Percentiles rank a stretch among this genome's conserved stretches.
phyloP scores from a whole-genome alignment of 208 protist species.

The Cochliopodium minus region DNA sequence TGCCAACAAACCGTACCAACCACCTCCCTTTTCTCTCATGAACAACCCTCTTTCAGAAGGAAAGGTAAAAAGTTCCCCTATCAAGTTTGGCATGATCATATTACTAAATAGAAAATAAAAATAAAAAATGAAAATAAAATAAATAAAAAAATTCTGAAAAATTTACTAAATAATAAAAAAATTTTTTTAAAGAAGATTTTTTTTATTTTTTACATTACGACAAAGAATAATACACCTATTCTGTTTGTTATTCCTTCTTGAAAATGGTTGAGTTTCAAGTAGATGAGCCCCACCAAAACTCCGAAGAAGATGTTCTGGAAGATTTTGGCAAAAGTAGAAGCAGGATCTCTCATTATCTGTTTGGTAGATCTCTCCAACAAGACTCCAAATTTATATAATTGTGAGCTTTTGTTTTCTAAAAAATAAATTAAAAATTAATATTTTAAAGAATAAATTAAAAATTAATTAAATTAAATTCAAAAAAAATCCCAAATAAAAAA shows the following conservation, averaged over 20 bases:
- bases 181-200: not conserved
- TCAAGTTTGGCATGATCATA: no score
- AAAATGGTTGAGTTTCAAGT: not conserved
- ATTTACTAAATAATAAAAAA: no score
- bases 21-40: slow-evolving; percentile 58
- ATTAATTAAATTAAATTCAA: no score
- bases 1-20: slow-evolving; percentile 54
- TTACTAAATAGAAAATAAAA: no score
- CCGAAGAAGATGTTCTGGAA: not conserved
- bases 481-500: no score
- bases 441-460: no score
- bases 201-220: not conserved
- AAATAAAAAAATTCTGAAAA: no score
- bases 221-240: slow-evolving; percentile 4
- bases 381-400: not conserved
- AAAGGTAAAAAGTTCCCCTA: no score
- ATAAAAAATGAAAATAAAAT: no score
- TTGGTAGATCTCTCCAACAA: not conserved
- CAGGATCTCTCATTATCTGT: not conserved
- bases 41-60: slow-evolving; percentile 47
- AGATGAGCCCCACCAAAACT: slow-evolving; percentile 1
- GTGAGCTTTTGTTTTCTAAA: no score
- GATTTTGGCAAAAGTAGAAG: slow-evolving; percentile 3
- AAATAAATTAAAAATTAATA: no score
- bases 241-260: not conserved